Base-by-base conservation (phyloP, 2,329 filamentous ascomycete species). In the Diplodia mutila region DNA sequence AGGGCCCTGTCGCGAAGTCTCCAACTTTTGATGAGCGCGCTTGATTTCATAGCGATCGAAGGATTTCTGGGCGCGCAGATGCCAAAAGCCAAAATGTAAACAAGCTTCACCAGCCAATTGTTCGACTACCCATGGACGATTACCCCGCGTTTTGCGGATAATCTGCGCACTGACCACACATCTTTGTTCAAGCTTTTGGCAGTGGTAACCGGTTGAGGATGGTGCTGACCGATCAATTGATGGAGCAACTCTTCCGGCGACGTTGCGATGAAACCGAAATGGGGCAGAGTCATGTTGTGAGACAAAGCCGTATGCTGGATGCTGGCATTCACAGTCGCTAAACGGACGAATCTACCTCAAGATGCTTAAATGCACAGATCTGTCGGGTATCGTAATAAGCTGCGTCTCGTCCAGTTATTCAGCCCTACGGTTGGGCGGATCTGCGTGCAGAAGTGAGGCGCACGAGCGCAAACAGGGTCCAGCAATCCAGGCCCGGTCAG, bases 351-450 rank as follows among this genome's bases (percentile, higher is more conserved):
- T 21, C 42, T 23, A 23, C 29, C 42, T 39, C n/a, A 11, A 27
- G n/a, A 25, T 21, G 6, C 12, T 34, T 21, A 16, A 29, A 16
- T 29, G 27, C 59, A 34, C 14, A 16, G 18, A 34, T 51, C 23
- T 63, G 34, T 14, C 34, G 34, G 34, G 34, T 11, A 23, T n/a
- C 9, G 42, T 39, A 23, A 34, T 39, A 29, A 29, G 32, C 25
- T 25, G n/a, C 46, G 29, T 63, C 42, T 51, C 29, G 25, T 23
- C 7, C 37, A 32, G 16, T 23, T n/a, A 27, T n/a, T 65, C 61
- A 65, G 61, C 61, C 61, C 61, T 65, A 65, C 61, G 49, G 59
- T 25, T n/a, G 18, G 46, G 18, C 46, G 59, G 59, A 63, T 63
- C 59, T 46, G 34, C 59, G 46, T 63, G 59, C 59, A 63, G 59